A percentile compares a stretch with the other conserved stretches of the same genome.
These are phyloP conservation scores for Liriodendron chinense DNA, from an alignment of 164 flowering plant genomes.

Conservation along the genomic window DNA sequence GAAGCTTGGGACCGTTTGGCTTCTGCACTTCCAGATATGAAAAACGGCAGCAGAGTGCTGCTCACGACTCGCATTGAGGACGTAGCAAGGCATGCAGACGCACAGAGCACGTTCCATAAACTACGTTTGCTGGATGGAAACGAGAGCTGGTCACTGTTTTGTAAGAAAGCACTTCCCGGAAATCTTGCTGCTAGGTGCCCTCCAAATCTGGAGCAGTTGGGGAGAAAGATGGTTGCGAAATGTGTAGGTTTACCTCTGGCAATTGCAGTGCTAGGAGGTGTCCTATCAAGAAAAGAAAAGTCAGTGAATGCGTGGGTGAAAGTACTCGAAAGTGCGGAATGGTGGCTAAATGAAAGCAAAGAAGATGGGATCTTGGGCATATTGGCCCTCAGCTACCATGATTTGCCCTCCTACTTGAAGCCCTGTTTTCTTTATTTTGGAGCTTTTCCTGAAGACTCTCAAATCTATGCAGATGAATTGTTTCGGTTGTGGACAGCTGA, in stretches of 20 bases:
- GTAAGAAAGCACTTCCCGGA: background rate
- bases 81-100: background rate
- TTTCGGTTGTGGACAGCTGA: background rate
- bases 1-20: background rate
- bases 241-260: background rate
- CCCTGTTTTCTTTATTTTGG: background rate
- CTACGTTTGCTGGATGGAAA: background rate
- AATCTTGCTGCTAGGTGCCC: background rate
- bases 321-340: background rate
- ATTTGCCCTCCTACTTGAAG: background rate
- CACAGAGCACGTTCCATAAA: background rate
- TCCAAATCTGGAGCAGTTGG: background rate
- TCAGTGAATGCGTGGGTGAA: constrained; percentile 1
- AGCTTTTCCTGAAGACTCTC: background rate
- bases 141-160: background rate
- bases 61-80: constrained; percentile 3
- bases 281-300: background rate
- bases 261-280: background rate
- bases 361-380: background rate
- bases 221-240: background rate
- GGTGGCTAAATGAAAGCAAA: constrained; percentile 1
- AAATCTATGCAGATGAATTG: background rate
- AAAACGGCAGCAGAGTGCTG: constrained; percentile 9
- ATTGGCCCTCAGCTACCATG: constrained; percentile 9
- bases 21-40: background rate